Percentiles rank a stretch among this genome's conserved stretches.
phyloP scores from a whole-genome alignment of 192 early-diverging fungal genomes.

The Entomortierella lignicola region DNA sequence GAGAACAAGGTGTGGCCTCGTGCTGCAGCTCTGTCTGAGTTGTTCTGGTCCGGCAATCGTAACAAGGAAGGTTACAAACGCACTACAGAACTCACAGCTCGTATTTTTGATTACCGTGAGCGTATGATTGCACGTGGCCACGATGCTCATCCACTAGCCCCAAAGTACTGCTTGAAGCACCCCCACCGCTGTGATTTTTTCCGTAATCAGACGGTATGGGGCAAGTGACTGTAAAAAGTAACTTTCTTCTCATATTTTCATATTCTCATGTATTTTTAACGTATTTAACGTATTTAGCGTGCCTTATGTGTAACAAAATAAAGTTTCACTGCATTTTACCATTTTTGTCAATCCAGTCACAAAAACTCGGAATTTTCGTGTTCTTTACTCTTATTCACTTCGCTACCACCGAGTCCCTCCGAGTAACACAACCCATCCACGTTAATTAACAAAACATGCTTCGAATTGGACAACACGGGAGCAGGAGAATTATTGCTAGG shows the following conservation, averaged over 20 bases:
- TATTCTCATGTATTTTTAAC: too few species aligned
- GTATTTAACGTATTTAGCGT: too few species aligned
- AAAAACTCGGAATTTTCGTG: not conserved
- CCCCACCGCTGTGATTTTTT: slow-evolving; percentile 52
- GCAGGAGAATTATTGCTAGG: slow-evolving; percentile 5
- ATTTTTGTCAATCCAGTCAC: too few species aligned
- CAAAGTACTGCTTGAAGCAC: slow-evolving; percentile 52
- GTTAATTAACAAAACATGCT: not conserved
- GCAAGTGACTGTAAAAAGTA: slow-evolving; percentile 31
- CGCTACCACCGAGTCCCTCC: not conserved
- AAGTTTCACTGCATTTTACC: too few species aligned
- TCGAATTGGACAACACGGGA: slow-evolving; percentile 13
- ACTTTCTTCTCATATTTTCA: too few species aligned
- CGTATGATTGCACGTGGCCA: slow-evolving; percentile 75
- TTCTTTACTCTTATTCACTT: not conserved
- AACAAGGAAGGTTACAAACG: slow-evolving; percentile 57
- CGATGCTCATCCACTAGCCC: slow-evolving; percentile 68
- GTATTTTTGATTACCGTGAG: slow-evolving; percentile 76
- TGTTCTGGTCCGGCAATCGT: slow-evolving; percentile 75
- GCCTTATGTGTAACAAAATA: too few species aligned
- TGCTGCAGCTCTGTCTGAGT: slow-evolving; percentile 72
- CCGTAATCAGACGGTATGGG: slow-evolving; percentile 52
- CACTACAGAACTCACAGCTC: slow-evolving; percentile 46
- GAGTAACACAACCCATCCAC: not conserved
- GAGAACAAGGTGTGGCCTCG: slow-evolving; percentile 79